phyloP scores from a whole-genome alignment of 768 basidiomycete genomes.

The Clitopilus passeckerianus region DNA sequence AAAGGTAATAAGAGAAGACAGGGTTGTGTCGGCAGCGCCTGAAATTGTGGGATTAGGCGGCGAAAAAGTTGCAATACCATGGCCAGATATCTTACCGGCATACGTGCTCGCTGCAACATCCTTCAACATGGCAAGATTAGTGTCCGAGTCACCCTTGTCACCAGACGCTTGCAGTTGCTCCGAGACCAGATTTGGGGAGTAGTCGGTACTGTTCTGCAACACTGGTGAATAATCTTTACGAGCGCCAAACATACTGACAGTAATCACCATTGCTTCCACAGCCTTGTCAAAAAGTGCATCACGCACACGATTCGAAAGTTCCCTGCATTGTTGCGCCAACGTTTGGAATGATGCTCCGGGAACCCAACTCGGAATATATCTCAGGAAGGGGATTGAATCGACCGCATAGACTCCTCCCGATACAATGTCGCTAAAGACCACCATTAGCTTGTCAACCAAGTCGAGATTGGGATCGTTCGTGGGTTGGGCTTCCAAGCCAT shows the following conservation, averaged over 20 bases:
- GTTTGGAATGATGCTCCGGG: background rate
- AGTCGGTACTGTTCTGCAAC: too few species aligned
- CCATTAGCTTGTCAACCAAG: background rate
- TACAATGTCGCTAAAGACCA: background rate
- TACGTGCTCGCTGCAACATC: too few species aligned
- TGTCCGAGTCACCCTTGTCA: too few species aligned
- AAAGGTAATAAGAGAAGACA: constrained; percentile 4
- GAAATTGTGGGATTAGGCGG: background rate
- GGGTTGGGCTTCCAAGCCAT: background rate
- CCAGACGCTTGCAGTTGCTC: too few species aligned
- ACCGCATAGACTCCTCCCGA: background rate
- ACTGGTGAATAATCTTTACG: too few species aligned
- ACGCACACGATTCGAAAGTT: background rate
- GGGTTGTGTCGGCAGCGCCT: constrained; percentile 1
- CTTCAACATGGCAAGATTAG: too few species aligned
- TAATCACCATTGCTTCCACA: constrained; percentile 4
- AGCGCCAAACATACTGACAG: too few species aligned
- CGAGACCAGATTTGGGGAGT: too few species aligned
- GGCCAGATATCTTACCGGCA: background rate
- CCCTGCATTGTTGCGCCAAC: background rate
- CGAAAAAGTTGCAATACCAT: constrained; percentile 5
- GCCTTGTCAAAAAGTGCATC: background rate
- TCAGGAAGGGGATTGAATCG: background rate
- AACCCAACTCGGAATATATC: background rate
- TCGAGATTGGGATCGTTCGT: background rate